Conservation (phyloP, 495 filamentous ascomycete genomes). For the Aspergillus sparsus region DNA sequence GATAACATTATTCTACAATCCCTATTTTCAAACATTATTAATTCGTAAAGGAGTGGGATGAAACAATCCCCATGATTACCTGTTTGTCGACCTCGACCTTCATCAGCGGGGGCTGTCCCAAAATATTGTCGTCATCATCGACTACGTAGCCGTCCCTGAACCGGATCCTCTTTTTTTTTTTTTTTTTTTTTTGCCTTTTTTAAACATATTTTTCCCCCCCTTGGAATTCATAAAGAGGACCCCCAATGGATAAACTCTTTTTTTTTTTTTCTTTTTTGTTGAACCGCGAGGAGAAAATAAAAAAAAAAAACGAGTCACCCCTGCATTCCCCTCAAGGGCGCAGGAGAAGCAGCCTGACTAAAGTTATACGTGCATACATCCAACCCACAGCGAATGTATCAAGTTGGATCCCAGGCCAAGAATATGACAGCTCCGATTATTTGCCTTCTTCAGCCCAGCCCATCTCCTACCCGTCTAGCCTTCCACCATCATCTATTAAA, state of each 20-base stretch:
- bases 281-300: background rate
- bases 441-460: slow-evolving; percentile 12
- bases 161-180: background rate
- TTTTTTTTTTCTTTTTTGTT: slow-evolving; percentile 6
- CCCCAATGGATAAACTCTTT: background rate
- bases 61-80: background rate
- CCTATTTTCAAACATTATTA: background rate
- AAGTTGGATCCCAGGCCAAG: slow-evolving; percentile 4
- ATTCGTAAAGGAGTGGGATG: background rate
- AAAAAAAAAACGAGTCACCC: background rate
- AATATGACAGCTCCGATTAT: slow-evolving; percentile 17
- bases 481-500: background rate
- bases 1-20: background rate
- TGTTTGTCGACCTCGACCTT: background rate
- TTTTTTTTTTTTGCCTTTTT: slow-evolving; percentile 3
- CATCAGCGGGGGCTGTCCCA: slow-evolving; percentile 4
- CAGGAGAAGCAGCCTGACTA: background rate
- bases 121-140: slow-evolving; percentile 13
- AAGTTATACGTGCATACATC: background rate
- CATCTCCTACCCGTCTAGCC: background rate
- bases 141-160: slow-evolving; percentile 9
- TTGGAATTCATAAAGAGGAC: too few species aligned
- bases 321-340: slow-evolving; percentile 3
- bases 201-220: too few species aligned
- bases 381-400: slow-evolving; percentile 10